Percentiles rank a stretch among this genome's conserved stretches.
These are phyloP conservation scores for Endocladia muricata DNA, from an alignment of 31 red algal species.

Conservation along the genomic window DNA sequence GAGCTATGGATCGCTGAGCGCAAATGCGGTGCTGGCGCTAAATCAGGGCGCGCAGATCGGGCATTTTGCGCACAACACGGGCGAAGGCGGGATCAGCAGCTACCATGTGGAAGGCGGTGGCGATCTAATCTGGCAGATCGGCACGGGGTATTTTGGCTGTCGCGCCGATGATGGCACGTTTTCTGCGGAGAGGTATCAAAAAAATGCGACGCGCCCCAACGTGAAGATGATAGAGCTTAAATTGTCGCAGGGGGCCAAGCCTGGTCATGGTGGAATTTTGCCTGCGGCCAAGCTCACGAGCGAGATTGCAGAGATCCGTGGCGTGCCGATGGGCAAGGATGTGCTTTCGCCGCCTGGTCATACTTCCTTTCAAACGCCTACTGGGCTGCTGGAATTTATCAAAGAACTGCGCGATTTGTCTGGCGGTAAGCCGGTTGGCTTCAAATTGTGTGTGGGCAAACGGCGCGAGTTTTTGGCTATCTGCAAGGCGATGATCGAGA, in stretches of 20 bases:
- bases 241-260: too few species aligned
- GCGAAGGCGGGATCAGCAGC: too few species aligned
- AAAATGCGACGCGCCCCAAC: not conserved
- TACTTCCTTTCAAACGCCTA: not conserved
- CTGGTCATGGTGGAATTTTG: constrained; percentile 1
- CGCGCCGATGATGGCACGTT: not conserved
- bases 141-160: not conserved
- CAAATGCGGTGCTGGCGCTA: too few species aligned
- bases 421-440: not conserved
- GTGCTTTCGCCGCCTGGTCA: not conserved
- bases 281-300: not conserved
- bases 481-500: not conserved
- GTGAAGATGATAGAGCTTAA: not conserved
- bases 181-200: not conserved
- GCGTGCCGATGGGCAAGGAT: not conserved
- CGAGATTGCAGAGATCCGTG: not conserved
- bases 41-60: too few species aligned
- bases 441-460: not conserved
- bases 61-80: too few species aligned
- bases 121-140: not conserved
- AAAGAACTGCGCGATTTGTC: not conserved
- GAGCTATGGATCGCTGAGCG: too few species aligned
- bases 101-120: not conserved
- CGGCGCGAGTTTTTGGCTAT: not conserved
- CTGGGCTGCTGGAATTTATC: not conserved